phyloP scores from a whole-genome alignment of 2,329 filamentous ascomycete species.

The Monilinia aucupariae region DNA sequence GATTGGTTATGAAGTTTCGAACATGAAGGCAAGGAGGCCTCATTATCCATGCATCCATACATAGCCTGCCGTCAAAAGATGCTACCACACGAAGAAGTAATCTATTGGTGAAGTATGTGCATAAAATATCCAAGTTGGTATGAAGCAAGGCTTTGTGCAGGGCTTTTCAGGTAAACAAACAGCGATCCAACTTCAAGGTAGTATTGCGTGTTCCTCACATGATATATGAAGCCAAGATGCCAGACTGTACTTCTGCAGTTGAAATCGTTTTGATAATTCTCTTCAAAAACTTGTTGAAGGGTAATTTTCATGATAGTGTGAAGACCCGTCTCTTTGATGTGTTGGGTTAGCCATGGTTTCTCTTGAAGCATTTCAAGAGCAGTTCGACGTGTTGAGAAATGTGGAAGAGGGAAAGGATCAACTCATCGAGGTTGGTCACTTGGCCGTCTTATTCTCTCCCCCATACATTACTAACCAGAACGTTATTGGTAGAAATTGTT shows the following conservation, averaged over 20 bases:
- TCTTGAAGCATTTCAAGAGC: slow-evolving; percentile 18
- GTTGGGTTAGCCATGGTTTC: slow-evolving; percentile 14
- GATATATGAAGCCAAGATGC: background rate
- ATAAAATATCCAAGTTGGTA: background rate
- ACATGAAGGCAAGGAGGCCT: background rate
- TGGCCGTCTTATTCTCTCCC: background rate
- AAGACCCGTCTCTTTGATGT: background rate
- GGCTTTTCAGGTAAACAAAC: background rate
- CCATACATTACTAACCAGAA: background rate
- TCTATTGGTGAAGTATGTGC: background rate
- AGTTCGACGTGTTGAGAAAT: slow-evolving; percentile 17
- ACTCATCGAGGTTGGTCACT: slow-evolving; percentile 15
- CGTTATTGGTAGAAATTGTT: slow-evolving; percentile 13
- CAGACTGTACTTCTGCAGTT: background rate
- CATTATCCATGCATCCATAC: background rate
- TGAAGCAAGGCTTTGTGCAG: background rate
- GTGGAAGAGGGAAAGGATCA: slow-evolving; percentile 14
- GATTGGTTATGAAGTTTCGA: background rate
- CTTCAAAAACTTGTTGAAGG: too few relatives aligned
- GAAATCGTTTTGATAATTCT: too few relatives aligned
- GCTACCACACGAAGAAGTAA: background rate
- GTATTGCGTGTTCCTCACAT: slow-evolving; percentile 6
- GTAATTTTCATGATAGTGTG: background rate
- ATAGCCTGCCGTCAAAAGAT: background rate
- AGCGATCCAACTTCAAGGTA: background rate